These are phyloP conservation scores for Fraxinus xanthoxyloides DNA, from an alignment of 305 asterid species.

Conservation along the genomic window DNA sequence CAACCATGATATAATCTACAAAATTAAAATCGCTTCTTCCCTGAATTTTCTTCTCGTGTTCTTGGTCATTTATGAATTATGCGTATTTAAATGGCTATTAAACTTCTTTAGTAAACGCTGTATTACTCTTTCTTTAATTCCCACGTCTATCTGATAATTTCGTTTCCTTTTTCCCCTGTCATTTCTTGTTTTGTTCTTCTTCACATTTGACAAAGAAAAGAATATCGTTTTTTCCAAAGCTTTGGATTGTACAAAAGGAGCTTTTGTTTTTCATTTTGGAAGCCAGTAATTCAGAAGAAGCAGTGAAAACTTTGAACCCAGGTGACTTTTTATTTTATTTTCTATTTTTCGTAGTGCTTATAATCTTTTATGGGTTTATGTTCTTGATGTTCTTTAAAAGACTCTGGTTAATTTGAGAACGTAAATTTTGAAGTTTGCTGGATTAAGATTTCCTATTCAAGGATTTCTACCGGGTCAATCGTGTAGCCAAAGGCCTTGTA, in stretches of 20 bases:
- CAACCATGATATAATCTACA: background rate
- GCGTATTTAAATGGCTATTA: background rate
- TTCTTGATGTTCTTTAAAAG: background rate
- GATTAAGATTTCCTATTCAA: background rate
- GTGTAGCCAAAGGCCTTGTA: background rate
- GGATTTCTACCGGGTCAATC: background rate
- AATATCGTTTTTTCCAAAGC: background rate
- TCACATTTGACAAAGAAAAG: background rate
- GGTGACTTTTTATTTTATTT: background rate
- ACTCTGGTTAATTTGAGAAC: background rate
- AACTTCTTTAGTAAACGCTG: background rate
- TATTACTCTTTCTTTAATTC: background rate
- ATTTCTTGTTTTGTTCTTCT: background rate
- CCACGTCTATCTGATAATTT: background rate
- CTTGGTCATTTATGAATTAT: background rate
- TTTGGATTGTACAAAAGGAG: background rate
- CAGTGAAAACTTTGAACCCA: background rate
- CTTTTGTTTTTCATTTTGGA: background rate
- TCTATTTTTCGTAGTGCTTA: background rate
- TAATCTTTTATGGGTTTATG: background rate
- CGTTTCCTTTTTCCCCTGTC: background rate
- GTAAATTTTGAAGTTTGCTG: background rate
- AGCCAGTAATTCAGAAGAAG: background rate
- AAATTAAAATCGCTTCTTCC: background rate
- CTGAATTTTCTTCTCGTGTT: background rate